Conservation (phyloP, 495 filamentous ascomycete genomes). For the Immersiella caudata region DNA sequence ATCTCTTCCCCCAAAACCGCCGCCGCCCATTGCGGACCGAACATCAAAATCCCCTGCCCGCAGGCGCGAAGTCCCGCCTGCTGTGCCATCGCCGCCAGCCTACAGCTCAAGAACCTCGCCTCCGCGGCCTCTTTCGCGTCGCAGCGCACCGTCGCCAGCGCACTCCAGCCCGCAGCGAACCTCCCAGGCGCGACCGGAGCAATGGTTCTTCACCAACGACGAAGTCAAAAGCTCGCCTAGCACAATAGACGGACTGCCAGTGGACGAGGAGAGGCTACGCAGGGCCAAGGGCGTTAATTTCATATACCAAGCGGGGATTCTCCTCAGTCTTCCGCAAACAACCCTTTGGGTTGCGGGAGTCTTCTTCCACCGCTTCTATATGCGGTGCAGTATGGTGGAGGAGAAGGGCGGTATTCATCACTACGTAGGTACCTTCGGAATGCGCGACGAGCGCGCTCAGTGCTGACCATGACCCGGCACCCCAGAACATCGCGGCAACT, state of each 20-base stretch:
- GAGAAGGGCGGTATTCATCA: slow-evolving; percentile 75
- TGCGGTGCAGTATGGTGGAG: slow-evolving; percentile 78
- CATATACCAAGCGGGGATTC: slow-evolving; percentile 89
- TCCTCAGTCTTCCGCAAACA: slow-evolving; percentile 88
- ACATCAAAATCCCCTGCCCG: slow-evolving; percentile 49
- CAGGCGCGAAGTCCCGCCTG: slow-evolving; percentile 55
- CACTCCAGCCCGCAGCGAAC: slow-evolving; percentile 40
- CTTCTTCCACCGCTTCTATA: slow-evolving; percentile 93
- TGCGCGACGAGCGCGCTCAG: neutral
- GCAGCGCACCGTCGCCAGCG: slow-evolving; percentile 44
- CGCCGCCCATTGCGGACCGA: slow-evolving; percentile 39
- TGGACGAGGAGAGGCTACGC: slow-evolving; percentile 72
- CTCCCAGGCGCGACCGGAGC: slow-evolving; percentile 46
- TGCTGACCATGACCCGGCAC: neutral
- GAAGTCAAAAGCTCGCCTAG: slow-evolving; percentile 84
- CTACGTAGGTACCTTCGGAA: slow-evolving; percentile 61
- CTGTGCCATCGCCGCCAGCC: slow-evolving; percentile 55
- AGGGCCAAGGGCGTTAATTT: slow-evolving; percentile 94
- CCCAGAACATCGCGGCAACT: slow-evolving; percentile 78
- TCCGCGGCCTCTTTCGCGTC: slow-evolving; percentile 48
- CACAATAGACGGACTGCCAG: slow-evolving; percentile 75
- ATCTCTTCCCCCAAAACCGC: slow-evolving; percentile 43
- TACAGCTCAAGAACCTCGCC: slow-evolving; percentile 54
- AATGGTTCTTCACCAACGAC: slow-evolving; percentile 88
- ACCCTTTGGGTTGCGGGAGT: slow-evolving; percentile 90